These are phyloP conservation scores for Vaccinium macrocarpon DNA, from an alignment of 148 eudicot species.

Conservation along the genomic window DNA sequence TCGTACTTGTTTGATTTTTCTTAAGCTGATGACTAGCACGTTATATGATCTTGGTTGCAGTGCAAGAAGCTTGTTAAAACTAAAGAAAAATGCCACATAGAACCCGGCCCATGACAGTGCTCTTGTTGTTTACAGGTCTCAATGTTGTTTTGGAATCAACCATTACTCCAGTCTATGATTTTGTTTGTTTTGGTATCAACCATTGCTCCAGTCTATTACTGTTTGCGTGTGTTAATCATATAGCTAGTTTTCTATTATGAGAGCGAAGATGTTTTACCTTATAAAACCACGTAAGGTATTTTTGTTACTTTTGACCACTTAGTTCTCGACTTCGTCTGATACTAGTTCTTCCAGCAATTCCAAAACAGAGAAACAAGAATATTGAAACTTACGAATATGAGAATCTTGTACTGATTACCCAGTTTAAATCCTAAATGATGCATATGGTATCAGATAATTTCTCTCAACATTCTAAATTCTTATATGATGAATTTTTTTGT, in stretches of 20 bases:
- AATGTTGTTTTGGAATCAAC: slow-evolving; percentile 66
- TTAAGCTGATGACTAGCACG: not conserved
- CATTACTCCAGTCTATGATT: slow-evolving; percentile 82
- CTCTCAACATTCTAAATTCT: no score
- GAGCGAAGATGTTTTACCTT: not conserved
- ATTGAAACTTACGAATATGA: no score
- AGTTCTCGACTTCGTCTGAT: not conserved
- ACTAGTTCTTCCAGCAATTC: no score
- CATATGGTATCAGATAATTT: no score
- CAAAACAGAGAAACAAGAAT: no score
- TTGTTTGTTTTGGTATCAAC: no score
- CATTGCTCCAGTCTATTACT: slow-evolving; percentile 48
- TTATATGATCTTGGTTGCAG: not conserved
- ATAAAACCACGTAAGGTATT: no score
- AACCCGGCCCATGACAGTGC: slow-evolving; percentile 80
- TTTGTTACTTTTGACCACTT: not conserved
- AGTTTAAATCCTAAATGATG: no score
- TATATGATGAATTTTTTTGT: no score
- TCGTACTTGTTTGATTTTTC: not conserved
- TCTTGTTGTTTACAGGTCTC: slow-evolving; percentile 81
- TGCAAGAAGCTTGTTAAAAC: not conserved
- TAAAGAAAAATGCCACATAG: slow-evolving; percentile 65
- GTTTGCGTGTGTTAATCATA: no score
- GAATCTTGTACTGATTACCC: no score
- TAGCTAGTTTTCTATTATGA: no score